Base-by-base conservation (phyloP, 768 basidiomycete genomes). In the Dioszegia aurantiaca region DNA sequence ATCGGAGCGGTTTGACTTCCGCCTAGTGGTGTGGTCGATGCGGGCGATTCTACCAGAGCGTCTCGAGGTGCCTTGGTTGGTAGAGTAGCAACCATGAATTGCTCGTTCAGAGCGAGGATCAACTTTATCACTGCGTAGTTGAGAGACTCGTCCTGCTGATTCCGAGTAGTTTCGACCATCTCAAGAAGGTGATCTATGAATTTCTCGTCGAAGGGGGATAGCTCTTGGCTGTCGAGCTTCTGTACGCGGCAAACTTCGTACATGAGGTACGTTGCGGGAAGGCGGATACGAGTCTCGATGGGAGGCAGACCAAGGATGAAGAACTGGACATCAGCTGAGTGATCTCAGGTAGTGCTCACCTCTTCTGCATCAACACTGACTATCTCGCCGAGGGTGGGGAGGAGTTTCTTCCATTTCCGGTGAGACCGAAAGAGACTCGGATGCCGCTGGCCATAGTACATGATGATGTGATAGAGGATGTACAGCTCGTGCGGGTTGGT, bases 61-160 rank as follows among this genome's bases (percentile, higher is more conserved):
- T 51, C 33, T 14, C 26, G 33, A 16, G 46, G n/a, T 14, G 28
- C 46, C 41, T 68, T 69, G 37, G 66, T 31, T 6, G 73, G 73
- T 41, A 91, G 71, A 3, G 85, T 83, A 0, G 89, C 86, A 4
- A 97, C 91, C 94, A 99, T 99, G 78, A 94, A 99, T 77, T 98
- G 93, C 74, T 99, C 94, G 70, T 97, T 99, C 28, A 99, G 80
- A 0, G 92, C 86, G 30, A 92, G 86, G 61, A 98, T 85, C 31
- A 97, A 81, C 73, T 93, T 93, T 75, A 99, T 93, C 36, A 97
- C 86, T 0, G 89, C 86, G 73, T 97, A 98, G 70, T 97, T 98
- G 77, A 97, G 87, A 0, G 86, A 84, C 60, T 99, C 95, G 68
- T 98, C 93, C 1, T 85, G 84, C 79, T 89, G 84, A 62, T 87